Conservation (phyloP, 176 grass and related monocot species). For the Eleusine coracana region DNA sequence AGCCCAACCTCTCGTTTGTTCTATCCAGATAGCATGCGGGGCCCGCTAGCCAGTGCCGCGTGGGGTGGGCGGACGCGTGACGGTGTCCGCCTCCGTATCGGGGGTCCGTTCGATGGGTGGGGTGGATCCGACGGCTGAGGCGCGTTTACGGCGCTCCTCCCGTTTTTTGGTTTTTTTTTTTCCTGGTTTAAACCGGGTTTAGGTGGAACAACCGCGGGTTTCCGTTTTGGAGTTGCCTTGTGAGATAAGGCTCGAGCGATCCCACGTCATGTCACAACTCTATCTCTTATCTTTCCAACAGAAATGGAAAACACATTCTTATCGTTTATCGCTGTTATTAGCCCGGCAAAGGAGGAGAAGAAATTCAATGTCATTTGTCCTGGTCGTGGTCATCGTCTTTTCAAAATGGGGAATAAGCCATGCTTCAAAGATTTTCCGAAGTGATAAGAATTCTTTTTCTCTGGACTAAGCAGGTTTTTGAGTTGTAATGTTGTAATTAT, state of each 20-base stretch:
- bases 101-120: conserved; percentile 4
- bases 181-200: neutral
- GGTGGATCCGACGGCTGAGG: conserved; percentile 1
- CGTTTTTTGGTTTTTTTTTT: neutral
- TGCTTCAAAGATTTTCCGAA: neutral
- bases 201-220: conserved; percentile 16
- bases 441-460: neutral
- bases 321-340: neutral
- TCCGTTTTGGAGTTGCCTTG: neutral
- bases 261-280: neutral
- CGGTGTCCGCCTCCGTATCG: neutral
- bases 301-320: neutral
- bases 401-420: neutral
- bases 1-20: conserved; percentile 28
- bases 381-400: neutral
- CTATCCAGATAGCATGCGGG: neutral
- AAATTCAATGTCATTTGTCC: neutral
- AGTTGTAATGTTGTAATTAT: too few species aligned
- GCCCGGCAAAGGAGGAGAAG: neutral
- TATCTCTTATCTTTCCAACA: neutral
- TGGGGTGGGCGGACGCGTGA: neutral
- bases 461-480: too few species aligned
- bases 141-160: neutral
- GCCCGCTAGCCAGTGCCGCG: neutral
- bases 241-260: conserved; percentile 6